Base-by-base conservation (phyloP, 1,139 yeast species). In the Diutina siamensis region DNA sequence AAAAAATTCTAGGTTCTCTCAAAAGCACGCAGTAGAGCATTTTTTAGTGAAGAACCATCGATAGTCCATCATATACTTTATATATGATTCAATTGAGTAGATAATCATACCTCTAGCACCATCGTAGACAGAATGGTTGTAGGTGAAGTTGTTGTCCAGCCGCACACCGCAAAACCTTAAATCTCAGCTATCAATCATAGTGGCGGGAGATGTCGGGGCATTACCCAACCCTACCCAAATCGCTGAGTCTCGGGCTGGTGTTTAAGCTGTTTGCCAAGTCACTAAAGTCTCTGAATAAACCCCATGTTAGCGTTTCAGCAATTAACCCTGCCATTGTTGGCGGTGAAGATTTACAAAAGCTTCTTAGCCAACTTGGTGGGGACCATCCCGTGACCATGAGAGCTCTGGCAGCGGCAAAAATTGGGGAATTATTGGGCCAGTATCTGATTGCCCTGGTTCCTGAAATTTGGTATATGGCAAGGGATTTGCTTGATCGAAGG, bases 401-500 rank as follows among this genome's bases (percentile, higher is more conserved):
- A 48, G 70, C 67, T 1, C 64, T 66, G 1, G 79, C 85, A 0
- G 80, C 84, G 0, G 67, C 65, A 3, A 63, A 70, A 36, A 61
- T 84, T 41, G 64, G 74, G 3, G 72, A 71, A 3, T 68, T 78
- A 1, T 60, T 85, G 3, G 70, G 71, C 40, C 72, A 70, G 42
- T 72, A 71, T 46, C 67, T 81, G 8, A 71, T 80, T 2, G 70
- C 82, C 0, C 74, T 83, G 2, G 68, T 83, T 4, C 81, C 84
- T 0, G 89, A 83, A 53, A 71, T 85, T 3, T 86, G 96, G 96
- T 78, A 81, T 55, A 63, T 78, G 47, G 81, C 82, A 0, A 65
- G 77, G 51, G 78, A 74, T 48, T 63, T 83, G 60, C 69, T 83
- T 45, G 67, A 68, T 8, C 58, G 65, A 0, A 62, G 62, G 13